Base-by-base conservation (phyloP, 164 flowering plant genomes). In the Sedum album region DNA sequence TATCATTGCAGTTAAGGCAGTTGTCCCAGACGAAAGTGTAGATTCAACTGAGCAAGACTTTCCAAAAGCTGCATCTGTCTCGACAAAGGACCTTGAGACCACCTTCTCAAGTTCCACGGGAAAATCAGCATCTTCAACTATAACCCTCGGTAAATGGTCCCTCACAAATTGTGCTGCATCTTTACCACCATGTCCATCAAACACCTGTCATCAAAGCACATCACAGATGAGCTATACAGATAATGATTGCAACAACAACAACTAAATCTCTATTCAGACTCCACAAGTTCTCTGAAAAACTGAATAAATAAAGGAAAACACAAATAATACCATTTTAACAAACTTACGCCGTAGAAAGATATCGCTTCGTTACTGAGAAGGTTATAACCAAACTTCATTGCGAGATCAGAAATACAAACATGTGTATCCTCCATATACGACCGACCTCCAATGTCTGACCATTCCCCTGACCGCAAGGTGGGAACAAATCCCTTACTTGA, bases 101-200 rank as follows among this genome's bases (percentile, higher is more conserved):
- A 86, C 97, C 76, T 84, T 93, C 77, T 91, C 96, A 66, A 93
- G 88, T 69, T 89, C 85, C 64, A 85, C 60, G 21, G 98, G 97
- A 66, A 93, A 91, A 77, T 88, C 89, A 39, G 89, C 83, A 87
- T 93, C 97, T 72, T 89, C 93, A 17, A 85, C 96, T 66, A 93
- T 88, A 31, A 89, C 78, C 70, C 90, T 83, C 15, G 98, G 98
- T 78, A 93, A 81, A 73, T 88, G 83, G 68, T 91, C 96, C 25
- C 98, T 85, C 23, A 88, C 98, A 80, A 85, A 93, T 20, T 83
- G 79, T 36, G 98, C 91, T 18, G 96, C 98, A 73, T 75, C 82
- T 68, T 85, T 87, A 70, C 97, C 97, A 53, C 86, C 94, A 82
- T 93, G 98, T 36, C 98, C 98, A 82, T 91, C 98, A 82, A 93